Evolutionary conservation across 305 asterid genomes (phyloP).

Genomic region (Solanum aculeatissimum): DNA sequence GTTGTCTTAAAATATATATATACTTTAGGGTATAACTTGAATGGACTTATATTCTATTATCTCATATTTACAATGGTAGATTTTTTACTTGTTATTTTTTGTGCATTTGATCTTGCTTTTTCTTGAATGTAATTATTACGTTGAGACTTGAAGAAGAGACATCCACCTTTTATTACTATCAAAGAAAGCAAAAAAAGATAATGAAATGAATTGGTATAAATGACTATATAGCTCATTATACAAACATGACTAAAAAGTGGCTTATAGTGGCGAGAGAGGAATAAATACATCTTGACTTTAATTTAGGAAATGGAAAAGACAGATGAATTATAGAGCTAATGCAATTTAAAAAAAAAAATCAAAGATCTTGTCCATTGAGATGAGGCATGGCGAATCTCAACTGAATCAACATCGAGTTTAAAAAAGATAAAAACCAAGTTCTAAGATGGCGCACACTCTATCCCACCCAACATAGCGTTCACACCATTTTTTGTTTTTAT

Average conservation of each 20-base stretch:
- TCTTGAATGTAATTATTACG: neutral
- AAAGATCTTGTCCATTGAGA: neutral
- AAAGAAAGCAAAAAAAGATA: accelerated
- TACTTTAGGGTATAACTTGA: neutral
- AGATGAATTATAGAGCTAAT: neutral
- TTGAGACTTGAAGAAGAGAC: neutral
- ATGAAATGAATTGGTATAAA: neutral
- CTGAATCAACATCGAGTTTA: neutral
- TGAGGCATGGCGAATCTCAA: neutral
- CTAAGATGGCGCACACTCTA: too few species aligned
- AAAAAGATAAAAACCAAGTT: too few species aligned
- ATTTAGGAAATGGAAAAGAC: neutral
- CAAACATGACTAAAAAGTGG: neutral
- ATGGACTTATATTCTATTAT: neutral
- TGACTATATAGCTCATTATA: neutral
- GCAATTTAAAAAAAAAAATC: neutral
- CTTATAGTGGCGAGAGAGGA: neutral
- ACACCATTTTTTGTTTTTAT: neutral
- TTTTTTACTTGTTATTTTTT: neutral
- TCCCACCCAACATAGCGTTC: too few species aligned
- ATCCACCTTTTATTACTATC: neutral
- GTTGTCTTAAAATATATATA: neutral
- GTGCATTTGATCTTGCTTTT: neutral
- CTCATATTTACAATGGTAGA: neutral
- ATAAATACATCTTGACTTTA: too few species aligned